These are phyloP conservation scores for Lojkania enalia DNA, from an alignment of 2,329 filamentous ascomycete species.

Conservation along the genomic window DNA sequence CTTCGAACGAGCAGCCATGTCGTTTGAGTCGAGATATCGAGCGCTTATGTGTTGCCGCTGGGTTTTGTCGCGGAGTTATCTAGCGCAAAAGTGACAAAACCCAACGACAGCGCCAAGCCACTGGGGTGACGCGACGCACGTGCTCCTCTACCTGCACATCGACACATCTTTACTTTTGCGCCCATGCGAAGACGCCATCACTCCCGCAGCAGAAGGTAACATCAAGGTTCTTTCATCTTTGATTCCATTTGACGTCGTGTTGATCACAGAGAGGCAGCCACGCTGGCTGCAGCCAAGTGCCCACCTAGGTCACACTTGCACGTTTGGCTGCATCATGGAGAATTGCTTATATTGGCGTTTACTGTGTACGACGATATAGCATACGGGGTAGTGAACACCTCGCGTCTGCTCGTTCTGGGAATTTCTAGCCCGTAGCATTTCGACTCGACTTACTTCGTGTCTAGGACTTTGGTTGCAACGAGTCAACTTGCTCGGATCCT, in stretches of 20 bases:
- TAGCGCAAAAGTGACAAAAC: constrained; percentile 15
- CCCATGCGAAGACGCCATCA: not conserved
- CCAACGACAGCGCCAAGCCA: constrained; percentile 18
- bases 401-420: no score
- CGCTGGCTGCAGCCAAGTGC: not conserved
- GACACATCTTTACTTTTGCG: not conserved
- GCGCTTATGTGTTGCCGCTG: constrained; percentile 15
- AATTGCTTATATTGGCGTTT: not conserved
- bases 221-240: not conserved
- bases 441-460: no score
- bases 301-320: not conserved
- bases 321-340: not conserved
- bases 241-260: not conserved
- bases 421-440: no score
- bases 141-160: constrained; percentile 7
- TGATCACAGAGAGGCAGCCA: not conserved
- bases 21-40: constrained; percentile 17
- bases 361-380: not conserved
- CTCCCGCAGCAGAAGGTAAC: not conserved
- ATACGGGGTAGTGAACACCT: not conserved
- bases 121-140: constrained; percentile 13
- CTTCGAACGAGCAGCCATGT: constrained; percentile 15
- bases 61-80: constrained; percentile 18
- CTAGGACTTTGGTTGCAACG: no score
- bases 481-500: no score